Evolutionary conservation across 2,329 filamentous ascomycete genomes (phyloP).

Genomic region (Colletotrichum echinochloae): DNA sequence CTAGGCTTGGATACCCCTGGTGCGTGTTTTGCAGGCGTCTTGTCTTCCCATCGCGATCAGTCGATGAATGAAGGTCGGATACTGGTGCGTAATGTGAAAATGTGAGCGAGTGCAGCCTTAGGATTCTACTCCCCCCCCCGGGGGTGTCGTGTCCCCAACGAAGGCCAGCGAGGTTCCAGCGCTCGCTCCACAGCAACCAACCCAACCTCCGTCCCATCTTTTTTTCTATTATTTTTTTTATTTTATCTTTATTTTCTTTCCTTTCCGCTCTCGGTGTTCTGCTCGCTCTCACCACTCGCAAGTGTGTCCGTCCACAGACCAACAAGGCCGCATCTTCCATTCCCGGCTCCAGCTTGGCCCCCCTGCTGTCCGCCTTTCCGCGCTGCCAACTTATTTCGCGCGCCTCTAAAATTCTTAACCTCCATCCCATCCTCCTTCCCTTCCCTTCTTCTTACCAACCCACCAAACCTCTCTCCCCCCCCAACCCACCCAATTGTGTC

Average conservation of each 20-base stretch:
- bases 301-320: not conserved
- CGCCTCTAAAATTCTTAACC: slow-evolving; percentile 44
- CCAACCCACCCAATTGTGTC: slow-evolving; percentile 16
- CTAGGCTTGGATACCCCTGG: not conserved
- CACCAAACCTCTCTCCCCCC: slow-evolving; percentile 25
- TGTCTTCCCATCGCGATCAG: not conserved
- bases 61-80: not conserved
- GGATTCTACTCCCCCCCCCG: too few relatives aligned
- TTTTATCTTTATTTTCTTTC: not conserved
- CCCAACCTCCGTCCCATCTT: slow-evolving; percentile 8
- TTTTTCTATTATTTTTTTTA: not conserved
- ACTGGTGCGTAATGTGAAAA: too few relatives aligned
- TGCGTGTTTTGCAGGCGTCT: not conserved
- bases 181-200: slow-evolving; percentile 3
- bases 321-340: slow-evolving; percentile 23
- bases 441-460: slow-evolving; percentile 40
- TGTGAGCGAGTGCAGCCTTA: not conserved
- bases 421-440: slow-evolving; percentile 37
- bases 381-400: slow-evolving; percentile 40
- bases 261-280: not conserved
- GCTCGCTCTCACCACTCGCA: slow-evolving; percentile 10
- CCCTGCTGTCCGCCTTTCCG: not conserved
- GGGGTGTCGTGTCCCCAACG: not conserved
- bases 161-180: slow-evolving; percentile 22
- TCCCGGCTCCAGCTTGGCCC: not conserved